Percentiles rank a stretch among this genome's conserved stretches.
Conservation (phyloP, 352 stramenopile species). For the Saprolegnia parasitica region DNA sequence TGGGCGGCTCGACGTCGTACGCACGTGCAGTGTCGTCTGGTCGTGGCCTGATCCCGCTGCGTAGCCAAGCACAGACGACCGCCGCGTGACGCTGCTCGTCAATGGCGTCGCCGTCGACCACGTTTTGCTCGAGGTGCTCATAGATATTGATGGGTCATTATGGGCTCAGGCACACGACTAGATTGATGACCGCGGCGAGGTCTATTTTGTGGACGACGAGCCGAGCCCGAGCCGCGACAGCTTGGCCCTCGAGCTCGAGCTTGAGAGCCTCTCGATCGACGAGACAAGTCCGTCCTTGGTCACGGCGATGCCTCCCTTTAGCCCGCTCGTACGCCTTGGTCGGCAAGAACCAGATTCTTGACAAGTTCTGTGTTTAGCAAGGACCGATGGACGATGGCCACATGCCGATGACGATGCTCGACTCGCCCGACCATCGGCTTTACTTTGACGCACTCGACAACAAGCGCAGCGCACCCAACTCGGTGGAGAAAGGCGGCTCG, state of each 20-base stretch:
- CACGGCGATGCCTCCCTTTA: too few species aligned
- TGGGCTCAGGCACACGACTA: constrained; percentile 31
- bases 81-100: constrained; percentile 43
- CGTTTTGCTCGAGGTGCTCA: constrained; percentile 68
- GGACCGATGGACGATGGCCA: background rate
- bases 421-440: background rate
- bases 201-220: constrained; percentile 69
- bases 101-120: constrained; percentile 51
- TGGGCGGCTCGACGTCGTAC: constrained; percentile 41
- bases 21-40: background rate
- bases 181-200: constrained; percentile 57
- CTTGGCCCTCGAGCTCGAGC: background rate
- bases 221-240: constrained; percentile 17
- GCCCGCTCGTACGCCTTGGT: background rate
- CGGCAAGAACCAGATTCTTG: too few species aligned
- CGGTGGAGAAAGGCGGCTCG: background rate
- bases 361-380: too few species aligned
- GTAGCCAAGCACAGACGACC: constrained; percentile 6
- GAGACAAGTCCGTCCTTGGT: background rate
- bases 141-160: background rate
- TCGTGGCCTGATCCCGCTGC: background rate
- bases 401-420: background rate
- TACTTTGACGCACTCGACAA: constrained; percentile 7
- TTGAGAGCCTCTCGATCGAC: background rate
- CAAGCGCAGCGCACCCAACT: background rate